Conservation (phyloP, 2,329 filamentous ascomycete species). For the Aureobasidium musti region DNA sequence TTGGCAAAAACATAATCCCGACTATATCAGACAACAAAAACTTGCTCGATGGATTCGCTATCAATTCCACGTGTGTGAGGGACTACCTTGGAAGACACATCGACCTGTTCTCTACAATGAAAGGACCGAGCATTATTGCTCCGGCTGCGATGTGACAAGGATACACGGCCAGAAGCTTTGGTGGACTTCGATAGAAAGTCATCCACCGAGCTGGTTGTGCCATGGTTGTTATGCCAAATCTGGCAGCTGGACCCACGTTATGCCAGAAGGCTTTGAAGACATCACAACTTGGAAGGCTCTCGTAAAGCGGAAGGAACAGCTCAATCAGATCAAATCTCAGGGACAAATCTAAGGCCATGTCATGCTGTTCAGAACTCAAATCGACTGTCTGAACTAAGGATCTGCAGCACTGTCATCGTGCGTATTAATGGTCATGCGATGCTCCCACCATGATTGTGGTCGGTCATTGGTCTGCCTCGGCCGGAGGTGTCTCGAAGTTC, state of each 20-base stretch:
- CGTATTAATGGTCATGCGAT: not conserved
- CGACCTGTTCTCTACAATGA: not conserved
- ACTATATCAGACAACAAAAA: not conserved
- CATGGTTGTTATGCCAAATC: not conserved
- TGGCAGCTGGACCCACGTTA: not conserved
- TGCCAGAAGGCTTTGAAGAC: not conserved
- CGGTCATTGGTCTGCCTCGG: not conserved
- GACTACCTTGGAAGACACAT: not conserved
- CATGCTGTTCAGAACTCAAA: not conserved
- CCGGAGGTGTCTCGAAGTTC: slow-evolving; percentile 29
- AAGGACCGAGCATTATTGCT: not conserved
- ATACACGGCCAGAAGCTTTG: not conserved
- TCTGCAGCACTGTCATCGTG: not conserved
- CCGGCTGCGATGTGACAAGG: not conserved
- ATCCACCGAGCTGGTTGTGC: not conserved
- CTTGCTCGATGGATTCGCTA: not conserved
- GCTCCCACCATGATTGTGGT: no score
- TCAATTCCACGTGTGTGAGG: not conserved
- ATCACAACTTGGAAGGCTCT: not conserved
- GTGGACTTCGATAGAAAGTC: not conserved
- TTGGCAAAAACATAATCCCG: not conserved
- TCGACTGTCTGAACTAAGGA: not conserved
- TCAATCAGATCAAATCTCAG: not conserved
- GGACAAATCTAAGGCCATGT: not conserved
- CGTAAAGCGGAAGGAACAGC: not conserved